Percentiles rank a stretch among this genome's conserved stretches.
These are phyloP conservation scores for Cucurbita pepo DNA, from an alignment of 306 rosid genomes.

Conservation along the genomic window DNA sequence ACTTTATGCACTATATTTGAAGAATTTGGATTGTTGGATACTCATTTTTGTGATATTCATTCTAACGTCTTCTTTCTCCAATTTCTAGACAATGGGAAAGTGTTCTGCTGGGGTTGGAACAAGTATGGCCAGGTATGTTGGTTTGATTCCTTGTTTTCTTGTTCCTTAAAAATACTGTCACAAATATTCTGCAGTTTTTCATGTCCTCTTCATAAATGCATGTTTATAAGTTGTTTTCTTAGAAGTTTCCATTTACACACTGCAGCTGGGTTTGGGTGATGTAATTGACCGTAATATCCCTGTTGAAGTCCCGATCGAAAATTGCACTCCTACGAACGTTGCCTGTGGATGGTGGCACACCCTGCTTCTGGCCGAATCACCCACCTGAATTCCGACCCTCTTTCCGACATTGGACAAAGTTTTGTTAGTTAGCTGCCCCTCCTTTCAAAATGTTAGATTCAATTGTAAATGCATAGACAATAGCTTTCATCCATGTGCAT, in stretches of 20 bases:
- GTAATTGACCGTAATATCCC: slow-evolving; percentile 87
- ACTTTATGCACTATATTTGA: neutral
- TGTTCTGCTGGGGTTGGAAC: slow-evolving; percentile 99
- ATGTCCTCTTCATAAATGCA: neutral
- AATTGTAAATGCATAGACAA: slow-evolving; percentile 38
- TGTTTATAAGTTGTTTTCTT: neutral
- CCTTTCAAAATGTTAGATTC: slow-evolving; percentile 16
- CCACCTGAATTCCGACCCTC: slow-evolving; percentile 29
- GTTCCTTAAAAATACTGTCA: neutral
- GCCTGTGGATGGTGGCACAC: slow-evolving; percentile 99
- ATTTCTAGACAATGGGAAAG: slow-evolving; percentile 55
- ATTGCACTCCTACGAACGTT: slow-evolving; percentile 44
- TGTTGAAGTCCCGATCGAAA: slow-evolving; percentile 48
- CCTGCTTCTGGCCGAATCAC: slow-evolving; percentile 60
- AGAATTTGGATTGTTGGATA: neutral
- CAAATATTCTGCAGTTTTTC: slow-evolving; percentile 1
- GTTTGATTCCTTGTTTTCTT: neutral
- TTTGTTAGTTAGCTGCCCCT: slow-evolving; percentile 65
- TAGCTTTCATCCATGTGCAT: slow-evolving; percentile 19
- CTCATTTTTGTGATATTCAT: neutral
- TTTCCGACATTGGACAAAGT: slow-evolving; percentile 27
- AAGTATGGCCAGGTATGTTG: slow-evolving; percentile 78
- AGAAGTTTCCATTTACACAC: slow-evolving; percentile 4
- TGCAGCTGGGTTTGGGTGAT: slow-evolving; percentile 90
- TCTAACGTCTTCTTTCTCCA: slow-evolving; percentile 4